Evolutionary conservation across 192 early-diverging fungal species (phyloP), one percentile per base, ranked within the genome.

Genomic region (Coemansia sp.): DNA sequence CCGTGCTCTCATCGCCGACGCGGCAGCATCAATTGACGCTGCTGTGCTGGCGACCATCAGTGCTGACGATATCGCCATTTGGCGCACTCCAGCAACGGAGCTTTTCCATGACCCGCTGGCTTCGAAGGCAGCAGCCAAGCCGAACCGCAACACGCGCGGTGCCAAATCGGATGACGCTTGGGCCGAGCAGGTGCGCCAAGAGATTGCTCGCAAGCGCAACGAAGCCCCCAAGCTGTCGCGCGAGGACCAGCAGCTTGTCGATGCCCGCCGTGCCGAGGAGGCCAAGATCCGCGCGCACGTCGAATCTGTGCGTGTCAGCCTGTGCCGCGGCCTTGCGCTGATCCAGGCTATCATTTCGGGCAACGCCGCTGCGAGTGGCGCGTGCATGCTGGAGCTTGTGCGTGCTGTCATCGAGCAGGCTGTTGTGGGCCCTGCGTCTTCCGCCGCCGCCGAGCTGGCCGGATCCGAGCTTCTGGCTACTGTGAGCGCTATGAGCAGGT

Each of bases 211-310:
- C 52, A 68, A 58, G 55, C 55, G 52, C 29, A 68, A 32, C 54
- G 38, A 53, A 30, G 24, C 9, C 42, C 53, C 30, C 43, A 55
- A 55, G 34, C 45, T 55, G 36, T 42, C 80, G 1, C 90, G 87
- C 38, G 89, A 87, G 10, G 92, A 95, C 54, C 79, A 87, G 48
- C 80, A 78, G 23, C 67, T 86, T 9, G 80, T 91, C 6, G 77
- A 88, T 47, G 61, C 72, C 10, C 91, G 92, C 67, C 55, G 82
- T 2, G 80, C 70, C 20, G 86, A 87, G 50, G 95, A 97, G 64
- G 50, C 61, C 3, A 77, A 57, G 7, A 85, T 89, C n/a, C 83
- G 95, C 20, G 67, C 51, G 38, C 61, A 77, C 8, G 90, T 92
- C 4, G 75, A 82, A 28, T 48, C 47, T 1, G 58, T 85, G 9